Conservation (phyloP, 2,329 filamentous ascomycete genomes). For the Pseudogymnoascus sp. region DNA sequence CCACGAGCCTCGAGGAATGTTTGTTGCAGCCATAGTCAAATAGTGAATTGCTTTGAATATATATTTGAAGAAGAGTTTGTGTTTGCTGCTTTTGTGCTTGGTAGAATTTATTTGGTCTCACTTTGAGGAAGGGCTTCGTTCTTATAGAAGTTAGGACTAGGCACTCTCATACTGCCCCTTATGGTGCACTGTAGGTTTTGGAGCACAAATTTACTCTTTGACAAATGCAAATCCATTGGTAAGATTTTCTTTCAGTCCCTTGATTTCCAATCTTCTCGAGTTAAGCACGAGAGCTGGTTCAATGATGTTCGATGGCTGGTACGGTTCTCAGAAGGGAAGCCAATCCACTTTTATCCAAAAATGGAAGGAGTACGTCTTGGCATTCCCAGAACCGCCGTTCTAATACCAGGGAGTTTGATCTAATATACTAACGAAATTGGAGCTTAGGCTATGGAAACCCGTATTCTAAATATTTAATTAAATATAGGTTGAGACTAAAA, state of each 20-base stretch:
- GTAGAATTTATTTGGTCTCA: background rate
- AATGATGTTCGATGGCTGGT: background rate
- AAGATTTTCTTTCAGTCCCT: background rate
- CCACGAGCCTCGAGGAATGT: constrained; percentile 24
- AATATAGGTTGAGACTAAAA: background rate
- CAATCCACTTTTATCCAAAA: background rate
- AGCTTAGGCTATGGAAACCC: background rate
- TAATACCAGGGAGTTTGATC: background rate
- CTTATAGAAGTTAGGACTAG: background rate
- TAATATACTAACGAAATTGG: background rate
- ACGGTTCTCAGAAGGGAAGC: background rate
- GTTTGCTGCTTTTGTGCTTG: background rate
- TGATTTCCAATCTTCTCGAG: background rate
- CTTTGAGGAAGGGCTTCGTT: background rate
- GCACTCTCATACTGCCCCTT: background rate
- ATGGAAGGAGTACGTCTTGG: background rate
- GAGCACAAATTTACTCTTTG: background rate
- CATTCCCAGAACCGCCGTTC: background rate
- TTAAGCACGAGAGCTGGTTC: background rate
- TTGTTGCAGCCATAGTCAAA: background rate
- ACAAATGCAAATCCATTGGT: background rate
- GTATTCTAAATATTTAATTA: background rate
- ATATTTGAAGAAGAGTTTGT: background rate
- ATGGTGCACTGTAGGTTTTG: background rate
- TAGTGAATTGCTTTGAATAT: background rate